A percentile compares a stretch with the other conserved stretches of the same genome.
These are phyloP conservation scores for Hypholoma fasciculare DNA, from an alignment of 768 basidiomycete species.

Conservation along the genomic window DNA sequence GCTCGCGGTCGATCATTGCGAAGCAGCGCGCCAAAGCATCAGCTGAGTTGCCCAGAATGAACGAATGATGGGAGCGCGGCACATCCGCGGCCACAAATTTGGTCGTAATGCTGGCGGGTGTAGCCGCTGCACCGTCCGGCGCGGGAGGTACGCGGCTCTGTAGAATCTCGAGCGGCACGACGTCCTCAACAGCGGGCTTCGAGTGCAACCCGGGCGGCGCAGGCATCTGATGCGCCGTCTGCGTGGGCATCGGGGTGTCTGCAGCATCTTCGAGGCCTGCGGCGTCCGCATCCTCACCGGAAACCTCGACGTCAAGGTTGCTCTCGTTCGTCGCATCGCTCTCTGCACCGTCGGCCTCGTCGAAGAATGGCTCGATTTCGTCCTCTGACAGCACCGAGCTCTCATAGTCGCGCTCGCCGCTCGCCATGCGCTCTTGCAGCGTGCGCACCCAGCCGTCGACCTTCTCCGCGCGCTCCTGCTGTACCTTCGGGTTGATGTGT, in stretches of 20 bases:
- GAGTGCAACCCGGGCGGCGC: slow-evolving; percentile 34
- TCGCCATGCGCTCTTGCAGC: slow-evolving; percentile 65
- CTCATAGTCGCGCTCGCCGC: slow-evolving; percentile 64
- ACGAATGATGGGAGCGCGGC: slow-evolving; percentile 64
- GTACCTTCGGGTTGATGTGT: slow-evolving; percentile 73
- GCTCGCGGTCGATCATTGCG: slow-evolving; percentile 84
- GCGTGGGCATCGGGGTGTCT: slow-evolving; percentile 35
- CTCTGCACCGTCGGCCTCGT: slow-evolving; percentile 19
- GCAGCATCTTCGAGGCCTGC: slow-evolving; percentile 7
- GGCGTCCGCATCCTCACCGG: neutral
- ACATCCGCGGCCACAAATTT: slow-evolving; percentile 35
- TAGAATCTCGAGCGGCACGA: slow-evolving; percentile 64
- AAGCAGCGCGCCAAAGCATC: slow-evolving; percentile 74
- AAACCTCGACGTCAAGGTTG: slow-evolving; percentile 11
- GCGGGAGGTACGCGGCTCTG: slow-evolving; percentile 50
- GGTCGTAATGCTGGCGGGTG: slow-evolving; percentile 24
- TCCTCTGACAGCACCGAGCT: slow-evolving; percentile 55
- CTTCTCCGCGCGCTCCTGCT: slow-evolving; percentile 70
- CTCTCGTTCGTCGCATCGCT: slow-evolving; percentile 19
- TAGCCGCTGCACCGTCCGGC: slow-evolving; percentile 20
- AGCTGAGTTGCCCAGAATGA: slow-evolving; percentile 64
- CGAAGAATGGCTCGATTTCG: slow-evolving; percentile 27
- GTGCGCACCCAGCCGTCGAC: slow-evolving; percentile 82
- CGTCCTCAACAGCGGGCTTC: slow-evolving; percentile 60
- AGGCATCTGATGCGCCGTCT: slow-evolving; percentile 26